These are phyloP conservation scores for Hypoxylon sp. DNA, from an alignment of 2,329 filamentous ascomycete species.

Conservation along the genomic window DNA sequence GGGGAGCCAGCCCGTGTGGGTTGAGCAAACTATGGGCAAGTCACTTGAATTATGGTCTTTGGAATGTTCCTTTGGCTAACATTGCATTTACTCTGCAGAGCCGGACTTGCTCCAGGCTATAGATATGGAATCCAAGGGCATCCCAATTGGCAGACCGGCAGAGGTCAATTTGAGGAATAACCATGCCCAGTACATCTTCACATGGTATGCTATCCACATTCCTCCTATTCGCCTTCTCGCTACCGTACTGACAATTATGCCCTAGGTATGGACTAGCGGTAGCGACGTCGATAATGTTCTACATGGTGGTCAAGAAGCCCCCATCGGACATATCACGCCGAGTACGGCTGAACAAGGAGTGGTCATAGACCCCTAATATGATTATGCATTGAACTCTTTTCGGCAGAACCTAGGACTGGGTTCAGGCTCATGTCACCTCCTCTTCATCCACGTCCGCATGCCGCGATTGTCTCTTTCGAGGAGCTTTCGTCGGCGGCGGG, in stretches of 20 bases:
- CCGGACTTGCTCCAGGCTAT: slow-evolving; percentile 83
- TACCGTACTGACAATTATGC: slow-evolving; percentile 27
- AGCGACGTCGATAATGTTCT: slow-evolving; percentile 95
- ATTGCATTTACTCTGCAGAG: slow-evolving; percentile 61
- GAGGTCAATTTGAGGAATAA: slow-evolving; percentile 97
- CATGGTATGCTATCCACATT: slow-evolving; percentile 76
- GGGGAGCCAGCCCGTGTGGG: slow-evolving; percentile 90
- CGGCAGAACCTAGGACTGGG: background rate
- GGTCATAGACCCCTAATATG: slow-evolving; percentile 63
- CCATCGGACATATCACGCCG: slow-evolving; percentile 78
- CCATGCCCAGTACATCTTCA: slow-evolving; percentile 98
- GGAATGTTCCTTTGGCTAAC: slow-evolving; percentile 39
- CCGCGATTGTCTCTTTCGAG: slow-evolving; percentile 55
- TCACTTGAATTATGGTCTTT: slow-evolving; percentile 11
- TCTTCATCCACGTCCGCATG: slow-evolving; percentile 59
- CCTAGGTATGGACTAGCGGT: slow-evolving; percentile 85
- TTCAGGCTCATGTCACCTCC: slow-evolving; percentile 49
- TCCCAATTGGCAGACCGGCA: slow-evolving; percentile 88
- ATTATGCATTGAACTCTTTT: slow-evolving; percentile 19
- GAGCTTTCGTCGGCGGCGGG: slow-evolving; percentile 64
- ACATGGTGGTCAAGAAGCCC: slow-evolving; percentile 93
- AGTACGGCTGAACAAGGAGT: slow-evolving; percentile 81
- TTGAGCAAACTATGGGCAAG: slow-evolving; percentile 94
- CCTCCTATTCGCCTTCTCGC: slow-evolving; percentile 7
- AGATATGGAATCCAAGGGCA: slow-evolving; percentile 81